phyloP scores from a whole-genome alignment of 176 grass and related monocot species.

The Thalia dealbata region DNA sequence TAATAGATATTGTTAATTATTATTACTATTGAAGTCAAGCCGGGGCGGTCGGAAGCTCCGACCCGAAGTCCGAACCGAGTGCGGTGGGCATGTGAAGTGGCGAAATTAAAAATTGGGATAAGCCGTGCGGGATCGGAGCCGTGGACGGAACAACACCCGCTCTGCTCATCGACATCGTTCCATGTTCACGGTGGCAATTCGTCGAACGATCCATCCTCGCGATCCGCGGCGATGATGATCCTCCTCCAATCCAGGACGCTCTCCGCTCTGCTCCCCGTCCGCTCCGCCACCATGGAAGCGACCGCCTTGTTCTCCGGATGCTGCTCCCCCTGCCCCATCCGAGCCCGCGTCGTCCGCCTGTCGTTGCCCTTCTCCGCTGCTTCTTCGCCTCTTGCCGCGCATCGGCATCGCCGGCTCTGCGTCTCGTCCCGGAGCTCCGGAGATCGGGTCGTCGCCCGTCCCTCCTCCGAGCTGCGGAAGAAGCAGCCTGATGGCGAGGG shows the following conservation, averaged over 20 bases:
- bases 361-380: conserved; percentile 5
- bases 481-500: background rate
- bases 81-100: too few species aligned
- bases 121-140: too few species aligned
- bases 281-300: conserved; percentile 23
- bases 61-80: too few species aligned
- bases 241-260: background rate
- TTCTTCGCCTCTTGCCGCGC: background rate
- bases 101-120: too few species aligned
- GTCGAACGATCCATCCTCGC: background rate
- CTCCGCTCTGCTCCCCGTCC: background rate
- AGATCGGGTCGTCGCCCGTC: conserved; percentile 35
- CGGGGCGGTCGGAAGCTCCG: too few species aligned
- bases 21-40: too few species aligned
- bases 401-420: background rate
- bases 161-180: background rate
- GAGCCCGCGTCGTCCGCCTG: background rate
- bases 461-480: conserved; percentile 67
- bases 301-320: conserved; percentile 15
- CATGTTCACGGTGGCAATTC: background rate
- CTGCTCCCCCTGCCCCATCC: conserved; percentile 19
- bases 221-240: background rate
- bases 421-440: conserved; percentile 23
- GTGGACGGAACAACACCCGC: background rate
- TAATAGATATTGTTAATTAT: too few species aligned